phyloP scores from a whole-genome alignment of 2,329 filamentous ascomycete genomes.

The Metarhizium anisopliae region DNA sequence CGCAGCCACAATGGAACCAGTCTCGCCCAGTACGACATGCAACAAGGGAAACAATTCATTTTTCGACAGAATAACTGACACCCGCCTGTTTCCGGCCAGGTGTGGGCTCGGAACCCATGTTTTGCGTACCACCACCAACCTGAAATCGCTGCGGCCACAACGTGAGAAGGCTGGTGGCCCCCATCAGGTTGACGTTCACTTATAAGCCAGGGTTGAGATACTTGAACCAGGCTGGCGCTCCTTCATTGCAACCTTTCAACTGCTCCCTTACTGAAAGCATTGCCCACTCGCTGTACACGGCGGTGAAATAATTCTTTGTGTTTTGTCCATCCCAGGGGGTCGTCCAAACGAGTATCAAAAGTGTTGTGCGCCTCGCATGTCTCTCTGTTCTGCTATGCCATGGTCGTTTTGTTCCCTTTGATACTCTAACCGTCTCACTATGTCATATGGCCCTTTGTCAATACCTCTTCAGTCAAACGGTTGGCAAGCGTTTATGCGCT shows the following conservation, averaged over 20 bases:
- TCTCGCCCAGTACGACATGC: neutral
- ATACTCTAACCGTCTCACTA: neutral
- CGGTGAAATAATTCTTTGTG: neutral
- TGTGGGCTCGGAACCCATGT: neutral
- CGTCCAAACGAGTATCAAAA: neutral
- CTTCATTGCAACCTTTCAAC: neutral
- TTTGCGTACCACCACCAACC: neutral
- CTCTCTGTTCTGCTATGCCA: neutral
- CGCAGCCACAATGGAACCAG: neutral
- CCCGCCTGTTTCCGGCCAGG: neutral
- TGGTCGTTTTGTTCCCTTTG: neutral
- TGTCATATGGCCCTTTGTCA: neutral
- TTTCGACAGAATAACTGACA: neutral
- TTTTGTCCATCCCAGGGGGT: neutral
- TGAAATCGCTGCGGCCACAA: neutral
- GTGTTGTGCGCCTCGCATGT: neutral
- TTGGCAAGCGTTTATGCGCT: neutral
- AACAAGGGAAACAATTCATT: neutral
- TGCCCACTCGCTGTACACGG: neutral
- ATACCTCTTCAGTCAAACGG: neutral
- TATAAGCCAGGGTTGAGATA: neutral
- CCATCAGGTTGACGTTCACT: constrained; percentile 1
- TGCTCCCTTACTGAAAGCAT: neutral
- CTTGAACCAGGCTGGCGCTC: neutral
- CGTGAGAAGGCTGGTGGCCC: neutral